Evolutionary conservation across 768 basidiomycete species (phyloP).

Genomic region (Lactarius psammicola): DNA sequence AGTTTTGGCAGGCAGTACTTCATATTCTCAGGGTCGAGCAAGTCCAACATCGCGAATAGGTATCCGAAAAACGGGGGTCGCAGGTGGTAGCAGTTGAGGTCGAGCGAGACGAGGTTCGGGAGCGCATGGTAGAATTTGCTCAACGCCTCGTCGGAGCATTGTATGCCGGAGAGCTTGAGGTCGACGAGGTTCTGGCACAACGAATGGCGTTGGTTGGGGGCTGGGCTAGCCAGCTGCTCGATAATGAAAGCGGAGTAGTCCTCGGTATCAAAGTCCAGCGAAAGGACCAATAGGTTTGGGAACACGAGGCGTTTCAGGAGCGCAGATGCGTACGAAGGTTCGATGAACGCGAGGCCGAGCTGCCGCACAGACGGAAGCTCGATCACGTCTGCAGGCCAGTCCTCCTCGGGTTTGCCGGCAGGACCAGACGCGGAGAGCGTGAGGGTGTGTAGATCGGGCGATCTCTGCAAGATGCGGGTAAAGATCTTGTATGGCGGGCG

Average conservation of each 20-base stretch:
- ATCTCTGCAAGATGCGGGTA: conserved; percentile 47
- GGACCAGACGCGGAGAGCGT: conserved; percentile 60
- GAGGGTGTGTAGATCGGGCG: conserved; percentile 54
- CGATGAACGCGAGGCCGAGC: conserved; percentile 37
- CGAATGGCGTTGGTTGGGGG: conserved; percentile 38
- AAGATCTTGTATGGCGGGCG: conserved; percentile 60
- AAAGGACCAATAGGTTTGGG: conserved; percentile 40
- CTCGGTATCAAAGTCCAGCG: conserved; percentile 54
- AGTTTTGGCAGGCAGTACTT: conserved; percentile 51
- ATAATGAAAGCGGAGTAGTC: conserved; percentile 58
- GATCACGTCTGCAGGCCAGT: conserved; percentile 36
- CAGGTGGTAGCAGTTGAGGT: conserved; percentile 40
- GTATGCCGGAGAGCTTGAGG: conserved; percentile 53
- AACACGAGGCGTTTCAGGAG: conserved; percentile 38
- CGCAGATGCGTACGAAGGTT: conserved; percentile 35
- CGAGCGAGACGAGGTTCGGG: conserved; percentile 45
- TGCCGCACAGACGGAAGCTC: conserved; percentile 32
- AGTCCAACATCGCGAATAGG: conserved; percentile 23
- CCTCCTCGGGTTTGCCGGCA: conserved; percentile 36
- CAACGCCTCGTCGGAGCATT: conserved; percentile 39
- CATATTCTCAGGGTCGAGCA: not conserved
- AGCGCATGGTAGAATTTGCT: conserved; percentile 49
- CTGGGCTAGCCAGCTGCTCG: conserved; percentile 42
- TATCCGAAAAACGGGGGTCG: conserved; percentile 32
- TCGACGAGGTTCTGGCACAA: conserved; percentile 49